Conservation (phyloP, 2,329 filamentous ascomycete genomes). For the Pseudogymnoascus sp. region DNA sequence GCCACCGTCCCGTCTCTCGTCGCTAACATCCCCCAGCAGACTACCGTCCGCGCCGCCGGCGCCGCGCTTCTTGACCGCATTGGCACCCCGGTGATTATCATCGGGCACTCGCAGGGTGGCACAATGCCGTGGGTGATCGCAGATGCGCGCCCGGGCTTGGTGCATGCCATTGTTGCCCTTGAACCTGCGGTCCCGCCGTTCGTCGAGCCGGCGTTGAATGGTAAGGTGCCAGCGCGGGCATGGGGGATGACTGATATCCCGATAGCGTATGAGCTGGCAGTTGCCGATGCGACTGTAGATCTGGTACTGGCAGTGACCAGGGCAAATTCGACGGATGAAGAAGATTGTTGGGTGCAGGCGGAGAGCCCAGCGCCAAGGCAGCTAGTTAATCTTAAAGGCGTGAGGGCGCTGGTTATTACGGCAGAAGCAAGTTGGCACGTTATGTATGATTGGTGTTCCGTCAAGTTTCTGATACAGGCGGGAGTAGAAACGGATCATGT, state of each 20-base stretch:
- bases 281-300: slow-evolving; percentile 31
- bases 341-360: slow-evolving; percentile 31
- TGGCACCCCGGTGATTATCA: slow-evolving; percentile 19
- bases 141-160: slow-evolving; percentile 35
- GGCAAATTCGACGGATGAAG: slow-evolving; percentile 19
- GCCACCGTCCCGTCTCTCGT: slow-evolving; percentile 34
- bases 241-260: slow-evolving; percentile 45
- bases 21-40: slow-evolving; percentile 32
- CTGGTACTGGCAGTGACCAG: slow-evolving; percentile 28
- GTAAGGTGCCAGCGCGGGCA: slow-evolving; percentile 23
- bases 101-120: slow-evolving; percentile 39
- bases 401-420: slow-evolving; percentile 36
- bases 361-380: slow-evolving; percentile 29
- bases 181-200: slow-evolving; percentile 45
- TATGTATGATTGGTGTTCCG: slow-evolving; percentile 39
- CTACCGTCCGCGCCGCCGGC: slow-evolving; percentile 33
- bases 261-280: slow-evolving; percentile 40
- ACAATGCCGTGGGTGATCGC: slow-evolving; percentile 36
- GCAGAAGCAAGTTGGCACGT: slow-evolving; percentile 39
- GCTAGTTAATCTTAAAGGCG: slow-evolving; percentile 31
- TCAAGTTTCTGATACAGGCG: slow-evolving; percentile 37
- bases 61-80: slow-evolving; percentile 26
- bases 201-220: slow-evolving; percentile 34
- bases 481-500: slow-evolving; percentile 33
- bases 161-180: slow-evolving; percentile 36